Conservation (phyloP, 768 basidiomycete species). For the Butyriboletus loyo region DNA sequence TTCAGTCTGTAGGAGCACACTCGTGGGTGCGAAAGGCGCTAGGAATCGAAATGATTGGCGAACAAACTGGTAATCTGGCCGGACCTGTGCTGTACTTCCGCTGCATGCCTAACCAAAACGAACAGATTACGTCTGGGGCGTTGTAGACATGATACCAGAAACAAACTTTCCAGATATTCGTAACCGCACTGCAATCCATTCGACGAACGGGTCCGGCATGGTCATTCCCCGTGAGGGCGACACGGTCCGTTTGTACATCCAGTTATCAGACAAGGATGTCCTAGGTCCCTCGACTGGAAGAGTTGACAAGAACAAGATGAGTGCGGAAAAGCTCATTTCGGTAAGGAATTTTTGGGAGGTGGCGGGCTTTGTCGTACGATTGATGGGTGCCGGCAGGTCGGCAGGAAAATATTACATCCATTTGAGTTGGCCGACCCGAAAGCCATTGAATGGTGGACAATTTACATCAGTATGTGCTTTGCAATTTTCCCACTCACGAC, state of each 20-base stretch:
- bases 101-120: not conserved
- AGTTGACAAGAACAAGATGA: conserved; percentile 51
- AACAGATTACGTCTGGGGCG: conserved; percentile 79
- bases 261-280: conserved; percentile 50
- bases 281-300: conserved; percentile 46
- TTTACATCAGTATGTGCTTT: conserved; percentile 55
- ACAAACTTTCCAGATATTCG: conserved; percentile 80
- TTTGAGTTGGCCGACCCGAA: conserved; percentile 48
- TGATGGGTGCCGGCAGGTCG: conserved; percentile 38
- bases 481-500: not conserved
- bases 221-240: conserved; percentile 71
- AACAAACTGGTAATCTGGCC: conserved; percentile 38
- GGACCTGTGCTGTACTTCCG: not conserved
- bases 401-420: conserved; percentile 53
- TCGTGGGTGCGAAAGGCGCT: conserved; percentile 47
- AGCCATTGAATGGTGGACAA: conserved; percentile 69
- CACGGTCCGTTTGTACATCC: conserved; percentile 68
- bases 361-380: not conserved
- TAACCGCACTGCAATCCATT: conserved; percentile 63
- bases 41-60: conserved; percentile 46
- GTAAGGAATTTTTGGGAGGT: conserved; percentile 29
- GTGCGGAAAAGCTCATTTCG: conserved; percentile 50
- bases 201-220: conserved; percentile 65
- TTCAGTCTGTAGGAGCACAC: conserved; percentile 34
- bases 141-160: conserved; percentile 66